These are phyloP conservation scores for Chalaropsis thielavioides DNA, from an alignment of 2,329 filamentous ascomycete genomes.

Conservation along the genomic window DNA sequence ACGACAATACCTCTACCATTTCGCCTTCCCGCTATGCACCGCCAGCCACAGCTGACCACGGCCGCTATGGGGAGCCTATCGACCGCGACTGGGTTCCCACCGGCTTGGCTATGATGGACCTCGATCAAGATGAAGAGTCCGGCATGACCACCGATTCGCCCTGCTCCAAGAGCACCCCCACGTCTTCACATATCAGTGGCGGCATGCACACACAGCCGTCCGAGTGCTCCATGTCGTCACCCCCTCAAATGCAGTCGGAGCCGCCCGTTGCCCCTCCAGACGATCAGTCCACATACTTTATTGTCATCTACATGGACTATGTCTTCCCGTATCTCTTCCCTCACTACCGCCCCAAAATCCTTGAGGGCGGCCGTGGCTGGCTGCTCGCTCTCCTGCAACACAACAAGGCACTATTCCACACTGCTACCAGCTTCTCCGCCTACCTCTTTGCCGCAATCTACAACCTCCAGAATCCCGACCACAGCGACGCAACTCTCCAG, in stretches of 20 bases:
- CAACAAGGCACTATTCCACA: constrained; percentile 44
- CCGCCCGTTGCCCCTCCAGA: background rate
- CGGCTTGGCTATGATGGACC: constrained; percentile 21
- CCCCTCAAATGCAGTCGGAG: constrained; percentile 3
- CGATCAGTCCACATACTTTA: constrained; percentile 26
- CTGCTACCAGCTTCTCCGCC: constrained; percentile 39
- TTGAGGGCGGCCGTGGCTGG: constrained; percentile 46
- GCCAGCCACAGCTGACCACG: constrained; percentile 12
- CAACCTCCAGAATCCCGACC: constrained; percentile 17
- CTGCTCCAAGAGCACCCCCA: constrained; percentile 15
- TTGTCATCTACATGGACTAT: constrained; percentile 48
- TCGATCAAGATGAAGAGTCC: constrained; percentile 21
- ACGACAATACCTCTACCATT: constrained; percentile 18
- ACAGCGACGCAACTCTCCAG: constrained; percentile 26
- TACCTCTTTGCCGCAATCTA: constrained; percentile 40
- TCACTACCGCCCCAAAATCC: constrained; percentile 42
- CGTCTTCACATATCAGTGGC: constrained; percentile 6
- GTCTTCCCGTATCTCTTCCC: constrained; percentile 49
- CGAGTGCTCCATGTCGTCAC: constrained; percentile 17
- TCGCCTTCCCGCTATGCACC: background rate
- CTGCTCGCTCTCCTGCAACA: constrained; percentile 41
- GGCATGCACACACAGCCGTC: constrained; percentile 13
- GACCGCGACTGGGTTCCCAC: constrained; percentile 23
- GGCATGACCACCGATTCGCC: constrained; percentile 19
- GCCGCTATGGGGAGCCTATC: constrained; percentile 24